These are phyloP conservation scores for Claviceps spartinae DNA, from an alignment of 2,329 filamentous ascomycete species.

Conservation along the genomic window DNA sequence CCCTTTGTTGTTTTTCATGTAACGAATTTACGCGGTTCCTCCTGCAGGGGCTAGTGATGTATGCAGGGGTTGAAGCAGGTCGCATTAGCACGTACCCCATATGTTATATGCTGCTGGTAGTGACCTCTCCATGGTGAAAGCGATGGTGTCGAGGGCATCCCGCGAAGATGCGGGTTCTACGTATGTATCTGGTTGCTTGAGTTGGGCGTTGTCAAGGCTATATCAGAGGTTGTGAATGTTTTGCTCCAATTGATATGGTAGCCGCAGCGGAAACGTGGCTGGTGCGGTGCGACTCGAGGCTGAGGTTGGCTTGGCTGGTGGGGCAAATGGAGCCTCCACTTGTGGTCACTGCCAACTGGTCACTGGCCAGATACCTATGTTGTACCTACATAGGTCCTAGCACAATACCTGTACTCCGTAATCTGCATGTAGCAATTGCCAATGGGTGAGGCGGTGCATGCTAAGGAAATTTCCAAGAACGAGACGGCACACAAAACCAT, in stretches of 20 bases:
- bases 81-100: conserved; percentile 17
- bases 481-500: too few species aligned
- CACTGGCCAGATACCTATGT: too few species aligned
- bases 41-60: too few species aligned
- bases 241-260: background rate
- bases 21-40: background rate
- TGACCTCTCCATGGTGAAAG: conserved; percentile 18
- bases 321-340: background rate
- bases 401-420: too few species aligned
- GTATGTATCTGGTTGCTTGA: background rate
- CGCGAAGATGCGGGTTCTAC: background rate
- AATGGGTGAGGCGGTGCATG: too few species aligned
- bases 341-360: too few species aligned
- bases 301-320: background rate
- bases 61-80: too few species aligned
- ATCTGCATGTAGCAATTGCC: too few species aligned
- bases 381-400: too few species aligned
- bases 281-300: background rate
- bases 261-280: background rate
- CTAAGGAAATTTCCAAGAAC: too few species aligned
- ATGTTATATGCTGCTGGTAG: conserved; percentile 21
- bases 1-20: background rate
- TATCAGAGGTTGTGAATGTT: background rate
- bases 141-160: background rate
- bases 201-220: too few species aligned